A percentile compares a stretch with the other conserved stretches of the same genome.
These are phyloP conservation scores for Leptographium radiaticola DNA, from an alignment of 2,329 filamentous ascomycete species.

Conservation along the genomic window DNA sequence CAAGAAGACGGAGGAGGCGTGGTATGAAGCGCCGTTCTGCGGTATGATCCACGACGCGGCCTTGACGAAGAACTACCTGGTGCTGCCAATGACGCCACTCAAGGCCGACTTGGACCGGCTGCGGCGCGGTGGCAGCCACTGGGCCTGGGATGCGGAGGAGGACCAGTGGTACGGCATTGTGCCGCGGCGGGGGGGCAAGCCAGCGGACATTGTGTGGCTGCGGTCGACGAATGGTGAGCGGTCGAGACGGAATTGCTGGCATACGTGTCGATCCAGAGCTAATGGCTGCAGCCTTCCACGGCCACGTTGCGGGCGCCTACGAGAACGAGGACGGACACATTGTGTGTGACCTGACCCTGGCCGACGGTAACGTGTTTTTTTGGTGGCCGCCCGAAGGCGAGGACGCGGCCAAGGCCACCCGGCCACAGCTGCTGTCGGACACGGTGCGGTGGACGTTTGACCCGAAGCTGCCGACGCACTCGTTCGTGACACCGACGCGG, in stretches of 20 bases:
- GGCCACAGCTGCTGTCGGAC: conserved; percentile 24
- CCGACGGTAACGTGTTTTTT: conserved; percentile 32
- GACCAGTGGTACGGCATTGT: conserved; percentile 43
- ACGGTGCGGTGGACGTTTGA: conserved; percentile 28
- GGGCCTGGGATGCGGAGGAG: conserved; percentile 38
- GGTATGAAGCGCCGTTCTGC: conserved; percentile 35
- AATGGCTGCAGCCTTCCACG: conserved; percentile 24
- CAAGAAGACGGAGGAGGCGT: conserved; percentile 30
- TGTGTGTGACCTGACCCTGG: conserved; percentile 29
- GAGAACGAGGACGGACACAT: conserved; percentile 32
- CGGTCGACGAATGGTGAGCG: conserved; percentile 33
- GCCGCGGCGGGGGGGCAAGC: conserved; percentile 33
- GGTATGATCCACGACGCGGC: conserved; percentile 41
- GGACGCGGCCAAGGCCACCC: conserved; percentile 12
- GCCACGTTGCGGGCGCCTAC: conserved; percentile 34
- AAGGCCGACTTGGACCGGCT: conserved; percentile 30
- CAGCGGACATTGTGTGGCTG: conserved; percentile 39
- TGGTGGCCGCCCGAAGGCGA: conserved; percentile 26
- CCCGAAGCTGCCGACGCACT: conserved; percentile 21
- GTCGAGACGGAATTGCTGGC: neutral
- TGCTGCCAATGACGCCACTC: conserved; percentile 33
- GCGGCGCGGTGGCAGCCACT: conserved; percentile 33
- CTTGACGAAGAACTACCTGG: conserved; percentile 31
- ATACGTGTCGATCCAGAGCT: too few relatives aligned
- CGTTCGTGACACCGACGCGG: conserved; percentile 22